Evolutionary conservation across 2,329 filamentous ascomycete genomes (phyloP), one percentile per base, ranked within the genome.

Genomic region (Whalleya microplaca): DNA sequence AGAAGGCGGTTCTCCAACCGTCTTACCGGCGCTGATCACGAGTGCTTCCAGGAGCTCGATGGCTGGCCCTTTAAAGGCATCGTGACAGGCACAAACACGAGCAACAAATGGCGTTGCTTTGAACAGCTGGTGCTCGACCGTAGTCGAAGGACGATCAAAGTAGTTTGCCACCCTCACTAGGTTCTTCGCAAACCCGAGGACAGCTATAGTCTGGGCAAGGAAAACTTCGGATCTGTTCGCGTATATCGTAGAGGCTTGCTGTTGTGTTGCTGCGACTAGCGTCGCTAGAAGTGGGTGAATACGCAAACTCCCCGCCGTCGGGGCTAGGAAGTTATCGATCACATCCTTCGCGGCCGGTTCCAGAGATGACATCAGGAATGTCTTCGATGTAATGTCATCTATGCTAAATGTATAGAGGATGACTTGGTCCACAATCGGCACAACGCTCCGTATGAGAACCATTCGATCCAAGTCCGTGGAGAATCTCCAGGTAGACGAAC

Each of bases 401-500:
- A 94, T 84, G 58, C 89, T 89, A 69, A 91, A 93, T 21, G 87
- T 86, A 67, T 88, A 89, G 32, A 82, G 78, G 20, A 97, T 75
- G 27, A 96, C 80, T 45, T 84, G 87, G 61, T 89, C 82, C 68
- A 97, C 87, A 14, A 88, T 83, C 4, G 81, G 81, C 21, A 91
- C 82, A 21, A 96, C 84, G 42, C 81, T 80, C 18, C 82, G 80
- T 56, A 91, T 84, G 47, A 97, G 82, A 53, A 86, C 79, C 48
- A 86, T 84, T 43, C 88, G 86, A 63, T 93, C 88, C 21, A 86
- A 78, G 10, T 85, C 80, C 1, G 83, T 81, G 6, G 84, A 80
- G 70, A 96, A 97, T 64, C 88, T 88, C 95, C 94, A 99, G 4
- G 87, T 92, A 27, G 86, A 84, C 40, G 89, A 90, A 72, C 89